Conservation (phyloP, 805 yeast genomes). For the Ogataea angusta region DNA sequence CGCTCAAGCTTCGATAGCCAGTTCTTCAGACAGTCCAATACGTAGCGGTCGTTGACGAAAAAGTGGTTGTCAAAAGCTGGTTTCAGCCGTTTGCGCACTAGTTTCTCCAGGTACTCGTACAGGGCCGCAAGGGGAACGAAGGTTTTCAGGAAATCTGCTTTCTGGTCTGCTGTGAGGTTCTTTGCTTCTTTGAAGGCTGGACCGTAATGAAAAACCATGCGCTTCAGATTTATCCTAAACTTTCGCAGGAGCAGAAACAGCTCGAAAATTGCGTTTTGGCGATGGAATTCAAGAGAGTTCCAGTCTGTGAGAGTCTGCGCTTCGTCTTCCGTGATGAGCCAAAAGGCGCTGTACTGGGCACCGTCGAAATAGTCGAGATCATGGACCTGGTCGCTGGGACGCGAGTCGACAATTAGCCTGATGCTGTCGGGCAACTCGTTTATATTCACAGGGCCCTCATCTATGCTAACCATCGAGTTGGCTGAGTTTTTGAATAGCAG, state of each 20-base stretch:
- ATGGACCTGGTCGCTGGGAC: constrained; percentile 25
- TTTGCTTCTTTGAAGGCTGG: constrained; percentile 22
- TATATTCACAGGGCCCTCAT: constrained; percentile 6
- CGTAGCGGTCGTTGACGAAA: constrained; percentile 28
- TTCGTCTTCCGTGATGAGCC: constrained; percentile 29
- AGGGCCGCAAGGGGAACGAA: constrained; percentile 28
- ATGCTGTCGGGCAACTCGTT: constrained; percentile 23
- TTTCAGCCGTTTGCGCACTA: constrained; percentile 23
- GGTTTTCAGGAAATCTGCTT: constrained; percentile 26
- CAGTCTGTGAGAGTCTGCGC: constrained; percentile 20
- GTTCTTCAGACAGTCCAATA: constrained; percentile 21
- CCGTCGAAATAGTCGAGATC: constrained; percentile 24
- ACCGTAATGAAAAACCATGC: constrained; percentile 30
- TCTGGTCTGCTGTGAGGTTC: constrained; percentile 18
- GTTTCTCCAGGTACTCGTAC: constrained; percentile 25
- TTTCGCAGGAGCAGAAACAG: constrained; percentile 24
- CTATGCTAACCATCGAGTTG: constrained; percentile 1
- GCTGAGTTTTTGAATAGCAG: constrained; percentile 3
- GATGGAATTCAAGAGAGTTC: constrained; percentile 27
- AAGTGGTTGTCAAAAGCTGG: constrained; percentile 29
- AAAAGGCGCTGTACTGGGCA: constrained; percentile 27
- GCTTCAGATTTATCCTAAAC: constrained; percentile 26
- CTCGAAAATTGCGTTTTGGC: constrained; percentile 32
- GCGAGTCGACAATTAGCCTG: constrained; percentile 26
- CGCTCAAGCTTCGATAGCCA: constrained; percentile 29